Evolutionary conservation across 2,329 filamentous ascomycete genomes (phyloP).

Genomic region (Fusarium subtropicale): DNA sequence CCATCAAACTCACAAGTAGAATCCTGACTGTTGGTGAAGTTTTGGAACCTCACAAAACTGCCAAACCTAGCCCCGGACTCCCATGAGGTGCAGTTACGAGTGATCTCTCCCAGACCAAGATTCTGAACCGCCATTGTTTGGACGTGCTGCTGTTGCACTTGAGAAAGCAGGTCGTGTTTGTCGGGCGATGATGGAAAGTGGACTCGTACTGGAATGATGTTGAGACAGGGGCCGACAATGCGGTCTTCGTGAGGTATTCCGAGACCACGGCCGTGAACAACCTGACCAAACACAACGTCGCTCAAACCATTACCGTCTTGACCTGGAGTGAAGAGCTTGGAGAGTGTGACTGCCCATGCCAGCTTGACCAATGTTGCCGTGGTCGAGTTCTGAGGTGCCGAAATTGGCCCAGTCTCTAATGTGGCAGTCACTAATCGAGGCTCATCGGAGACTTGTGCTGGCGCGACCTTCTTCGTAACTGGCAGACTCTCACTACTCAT

Average conservation of each 20-base stretch:
- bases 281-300: slow-evolving; percentile 7
- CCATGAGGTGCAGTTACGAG: background rate
- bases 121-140: slow-evolving; percentile 8
- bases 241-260: slow-evolving; percentile 7
- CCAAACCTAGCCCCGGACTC: background rate
- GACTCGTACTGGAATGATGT: slow-evolving; percentile 15
- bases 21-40: slow-evolving; percentile 9
- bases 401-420: background rate
- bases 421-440: background rate
- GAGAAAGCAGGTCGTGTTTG: background rate
- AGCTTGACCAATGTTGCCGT: slow-evolving; percentile 11
- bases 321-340: background rate
- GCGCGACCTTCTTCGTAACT: background rate
- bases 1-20: slow-evolving; percentile 7
- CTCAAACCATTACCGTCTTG: fast-evolving
- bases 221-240: slow-evolving; percentile 12
- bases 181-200: background rate
- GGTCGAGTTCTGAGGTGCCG: background rate
- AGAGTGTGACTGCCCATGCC: slow-evolving; percentile 4
- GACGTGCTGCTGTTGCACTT: slow-evolving; percentile 2
- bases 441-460: background rate
- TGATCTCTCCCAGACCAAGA: background rate
- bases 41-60: slow-evolving; percentile 11
- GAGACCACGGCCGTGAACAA: slow-evolving; percentile 5
- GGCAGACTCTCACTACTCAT: background rate